A percentile compares a stretch with the other conserved stretches of the same genome.
These are phyloP conservation scores for Veloboletus limbatus DNA, from an alignment of 1,284 basidiomycete species.

Conservation along the genomic window DNA sequence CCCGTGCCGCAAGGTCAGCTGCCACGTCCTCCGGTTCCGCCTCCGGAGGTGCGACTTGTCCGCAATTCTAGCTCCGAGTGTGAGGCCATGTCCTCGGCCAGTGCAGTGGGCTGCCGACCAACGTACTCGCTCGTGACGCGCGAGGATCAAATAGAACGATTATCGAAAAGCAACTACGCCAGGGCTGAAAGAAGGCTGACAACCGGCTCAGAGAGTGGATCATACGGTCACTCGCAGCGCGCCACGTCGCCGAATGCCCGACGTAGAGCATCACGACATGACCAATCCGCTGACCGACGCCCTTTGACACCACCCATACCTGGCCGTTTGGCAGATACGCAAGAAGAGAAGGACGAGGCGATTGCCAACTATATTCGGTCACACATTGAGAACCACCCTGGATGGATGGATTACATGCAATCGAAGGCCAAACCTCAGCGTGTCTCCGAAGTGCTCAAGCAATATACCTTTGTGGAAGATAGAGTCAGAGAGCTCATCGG, in stretches of 20 bases:
- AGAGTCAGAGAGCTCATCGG: slow-evolving; percentile 44
- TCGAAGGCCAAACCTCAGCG: slow-evolving; percentile 40
- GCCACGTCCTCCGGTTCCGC: slow-evolving; percentile 27
- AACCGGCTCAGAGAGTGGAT: slow-evolving; percentile 20
- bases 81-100: slow-evolving; percentile 14
- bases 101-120: slow-evolving; percentile 1
- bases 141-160: slow-evolving; percentile 28
- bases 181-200: slow-evolving; percentile 7
- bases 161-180: slow-evolving; percentile 24
- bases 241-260: slow-evolving; percentile 10
- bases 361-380: slow-evolving; percentile 41
- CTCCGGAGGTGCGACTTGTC: slow-evolving; percentile 16
- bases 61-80: slow-evolving; percentile 17
- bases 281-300: slow-evolving; percentile 4
- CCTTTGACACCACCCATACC: slow-evolving; percentile 25
- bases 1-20: slow-evolving; percentile 29
- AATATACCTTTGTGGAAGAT: slow-evolving; percentile 47
- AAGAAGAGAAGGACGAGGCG: slow-evolving; percentile 35
- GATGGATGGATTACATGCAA: slow-evolving; percentile 42
- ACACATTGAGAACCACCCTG: slow-evolving; percentile 39
- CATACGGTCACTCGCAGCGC: slow-evolving; percentile 19
- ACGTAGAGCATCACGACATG: slow-evolving; percentile 1
- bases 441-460: slow-evolving; percentile 42
- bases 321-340: slow-evolving; percentile 33
- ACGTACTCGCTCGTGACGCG: slow-evolving; percentile 20